phyloP scores from a whole-genome alignment of 768 basidiomycete genomes.

The Mycena galericulata region DNA sequence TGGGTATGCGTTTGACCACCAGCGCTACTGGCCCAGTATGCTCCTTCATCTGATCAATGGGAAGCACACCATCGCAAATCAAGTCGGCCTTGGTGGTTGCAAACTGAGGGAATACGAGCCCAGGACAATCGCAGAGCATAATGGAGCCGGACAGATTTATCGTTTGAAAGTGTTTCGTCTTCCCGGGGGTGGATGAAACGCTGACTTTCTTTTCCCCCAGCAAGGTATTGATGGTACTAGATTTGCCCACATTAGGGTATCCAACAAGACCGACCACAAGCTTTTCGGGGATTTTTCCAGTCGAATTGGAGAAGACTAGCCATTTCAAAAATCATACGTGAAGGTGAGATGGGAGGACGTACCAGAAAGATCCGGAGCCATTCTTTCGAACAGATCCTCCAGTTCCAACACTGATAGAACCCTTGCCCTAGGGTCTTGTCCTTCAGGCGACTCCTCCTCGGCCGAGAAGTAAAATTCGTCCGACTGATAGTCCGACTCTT shows the following conservation, averaged over 20 bases:
- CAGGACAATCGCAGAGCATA: conserved; percentile 96
- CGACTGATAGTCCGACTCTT: conserved; percentile 42
- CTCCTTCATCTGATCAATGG: conserved; percentile 97
- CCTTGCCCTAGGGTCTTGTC: conserved; percentile 73
- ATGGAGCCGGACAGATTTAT: conserved; percentile 92
- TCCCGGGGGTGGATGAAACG: conserved; percentile 97
- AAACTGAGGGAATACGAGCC: conserved; percentile 98
- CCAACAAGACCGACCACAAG: conserved; percentile 93
- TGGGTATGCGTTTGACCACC: conserved; percentile 83
- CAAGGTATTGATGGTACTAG: conserved; percentile 96
- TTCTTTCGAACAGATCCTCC: conserved; percentile 81
- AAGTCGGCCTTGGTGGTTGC: conserved; percentile 96
- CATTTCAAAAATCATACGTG: conserved; percentile 7
- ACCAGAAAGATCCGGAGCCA: conserved; percentile 81
- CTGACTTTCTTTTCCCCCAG: conserved; percentile 98
- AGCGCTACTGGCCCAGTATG: conserved; percentile 87
- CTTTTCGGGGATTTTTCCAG: conserved; percentile 69
- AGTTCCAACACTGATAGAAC: conserved; percentile 90
- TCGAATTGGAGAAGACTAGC: conserved; percentile 62
- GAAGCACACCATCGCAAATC: conserved; percentile 95
- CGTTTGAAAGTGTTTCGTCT: conserved; percentile 99
- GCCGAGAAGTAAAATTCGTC: conserved; percentile 61
- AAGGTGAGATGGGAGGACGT: conserved; percentile 33
- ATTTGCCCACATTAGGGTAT: conserved; percentile 99
- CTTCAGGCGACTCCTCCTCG: conserved; percentile 65